A percentile compares a stretch with the other conserved stretches of the same genome.
Evolutionary conservation across 2,329 filamentous ascomycete genomes (phyloP).

Genomic region (Fusarium sp.): DNA sequence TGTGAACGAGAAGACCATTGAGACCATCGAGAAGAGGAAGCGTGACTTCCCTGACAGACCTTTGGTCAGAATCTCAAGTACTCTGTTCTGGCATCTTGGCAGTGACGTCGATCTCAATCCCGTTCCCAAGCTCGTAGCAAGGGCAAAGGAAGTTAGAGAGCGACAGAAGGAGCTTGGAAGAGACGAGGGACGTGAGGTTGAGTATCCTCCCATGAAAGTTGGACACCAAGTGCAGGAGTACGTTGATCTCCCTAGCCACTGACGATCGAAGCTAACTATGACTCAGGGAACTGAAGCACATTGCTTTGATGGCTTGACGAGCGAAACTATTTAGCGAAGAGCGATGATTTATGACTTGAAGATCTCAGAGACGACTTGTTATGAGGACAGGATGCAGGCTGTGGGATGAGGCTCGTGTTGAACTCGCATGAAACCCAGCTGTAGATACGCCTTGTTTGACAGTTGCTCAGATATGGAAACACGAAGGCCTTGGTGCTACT

Average conservation of each 20-base stretch:
- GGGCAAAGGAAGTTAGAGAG: slow-evolving; percentile 58
- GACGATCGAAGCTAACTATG: slow-evolving; percentile 10
- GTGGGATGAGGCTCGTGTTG: background rate
- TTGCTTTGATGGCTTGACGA: slow-evolving; percentile 61
- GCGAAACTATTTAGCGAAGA: background rate
- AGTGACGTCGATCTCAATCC: slow-evolving; percentile 68
- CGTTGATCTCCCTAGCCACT: slow-evolving; percentile 42
- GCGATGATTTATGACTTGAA: slow-evolving; percentile 11
- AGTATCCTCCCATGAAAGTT: slow-evolving; percentile 67
- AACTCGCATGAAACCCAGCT: background rate
- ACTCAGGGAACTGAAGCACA: slow-evolving; percentile 64
- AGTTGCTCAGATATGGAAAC: background rate
- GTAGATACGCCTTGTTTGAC: background rate
- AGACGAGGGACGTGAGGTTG: slow-evolving; percentile 64
- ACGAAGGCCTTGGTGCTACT: background rate
- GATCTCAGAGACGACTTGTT: background rate
- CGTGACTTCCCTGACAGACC: slow-evolving; percentile 60
- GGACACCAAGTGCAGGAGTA: slow-evolving; percentile 69
- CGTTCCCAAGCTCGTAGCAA: slow-evolving; percentile 59
- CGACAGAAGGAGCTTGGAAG: slow-evolving; percentile 61
- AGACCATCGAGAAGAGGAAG: slow-evolving; percentile 58
- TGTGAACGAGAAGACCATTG: slow-evolving; percentile 64
- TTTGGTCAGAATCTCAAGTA: slow-evolving; percentile 68
- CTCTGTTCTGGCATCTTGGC: slow-evolving; percentile 70
- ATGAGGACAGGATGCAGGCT: background rate